Base-by-base conservation (phyloP, 441 rosid species). In the Capsella rubella region DNA sequence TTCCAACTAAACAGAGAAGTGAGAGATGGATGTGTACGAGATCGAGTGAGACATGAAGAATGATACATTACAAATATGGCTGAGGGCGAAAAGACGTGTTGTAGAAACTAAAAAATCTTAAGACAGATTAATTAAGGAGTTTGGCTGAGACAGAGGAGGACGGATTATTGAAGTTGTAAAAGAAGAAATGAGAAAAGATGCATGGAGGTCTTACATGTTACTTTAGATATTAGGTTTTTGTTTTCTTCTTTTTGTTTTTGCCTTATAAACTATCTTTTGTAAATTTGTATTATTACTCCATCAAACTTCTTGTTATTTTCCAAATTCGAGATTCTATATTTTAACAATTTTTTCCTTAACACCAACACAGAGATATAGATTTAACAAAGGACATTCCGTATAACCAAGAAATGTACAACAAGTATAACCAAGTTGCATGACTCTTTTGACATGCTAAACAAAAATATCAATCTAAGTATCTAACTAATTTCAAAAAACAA, bases 1-100 rank as follows among this genome's bases (percentile, higher is more conserved):
- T 66, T 80, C 42, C 46, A 86, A 82, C 45, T 12, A 75, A 74
- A 31, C 40, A 77, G 76, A 46, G 31, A 72, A 82, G 82, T 69
- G 61, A 65, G 51, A 31, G 21, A 28, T n/a, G 21, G 29, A 50
- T 46, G 13, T 69, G 13, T 29, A 27, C 27, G 54, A 56, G 21
- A 21, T 21, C 25, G 25, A 66, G 9, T 39, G 45, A 3, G 27
- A 47, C 50, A 56, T 66, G 31, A 64, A 46, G 31, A 55, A 46
- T 28, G 55, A 45, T 34, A 68, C 52, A n/a, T 40, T 16, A 53
- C 46, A 69, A 57, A 42, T 57, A 32, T 56, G 64, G 34, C 32
- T 55, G 55, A 69, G 42, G 40, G 31, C 52, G 16, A 61, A 21
- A 27, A 14, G 31, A 31, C 31, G 3, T 15, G 45, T 51, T 14